Base-by-base conservation (phyloP, 2,329 filamentous ascomycete species). In the Saccharata proteae region DNA sequence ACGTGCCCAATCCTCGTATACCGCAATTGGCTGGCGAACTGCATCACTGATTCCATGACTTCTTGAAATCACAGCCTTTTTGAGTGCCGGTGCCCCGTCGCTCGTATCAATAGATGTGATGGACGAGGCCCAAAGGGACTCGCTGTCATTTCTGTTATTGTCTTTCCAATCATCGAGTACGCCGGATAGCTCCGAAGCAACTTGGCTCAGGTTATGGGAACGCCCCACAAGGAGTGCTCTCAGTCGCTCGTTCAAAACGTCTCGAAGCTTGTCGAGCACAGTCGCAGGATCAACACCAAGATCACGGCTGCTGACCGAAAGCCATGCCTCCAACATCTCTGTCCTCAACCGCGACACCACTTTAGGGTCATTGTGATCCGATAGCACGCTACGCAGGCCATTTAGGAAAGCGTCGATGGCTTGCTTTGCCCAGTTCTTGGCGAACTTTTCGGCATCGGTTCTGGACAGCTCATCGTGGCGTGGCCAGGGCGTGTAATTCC, bases 401-500 rank as follows among this genome's bases (percentile, higher is more conserved):
- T 66, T 54, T 2, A 80, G 50, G 33, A 63, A 55, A 6, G 43
- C 39, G 4, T 45, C 37, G 13, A 59, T 51, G 15, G 55, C 55
- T 28, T 53, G 48, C 36, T 47, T 55, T 6, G 52, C 58, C 59
- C 56, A 63, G 22, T 45, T 42, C 26, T 52, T 51, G 16, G 57
- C 38, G 30, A 62, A 45, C 13, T 46, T 55, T 35, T 60, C 55
- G 5, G 53, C 59, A 12, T 64, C 59, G 3, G 49, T 34, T 17
- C 48, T 39, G 15, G 57, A 47, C 4, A 67, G 44, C 41, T 90
- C 80, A 41, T 86, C 82, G 44, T 92, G 77, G 17, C 81, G 75
- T 20, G 92, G 80, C 59, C 84, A 93, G 0, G 86, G 86, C 1
- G 77, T 88, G 49, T 92, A 94, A 41, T 79, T 80, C 27, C 72